Conservation (phyloP, 768 basidiomycete species). For the Russula virescens region DNA sequence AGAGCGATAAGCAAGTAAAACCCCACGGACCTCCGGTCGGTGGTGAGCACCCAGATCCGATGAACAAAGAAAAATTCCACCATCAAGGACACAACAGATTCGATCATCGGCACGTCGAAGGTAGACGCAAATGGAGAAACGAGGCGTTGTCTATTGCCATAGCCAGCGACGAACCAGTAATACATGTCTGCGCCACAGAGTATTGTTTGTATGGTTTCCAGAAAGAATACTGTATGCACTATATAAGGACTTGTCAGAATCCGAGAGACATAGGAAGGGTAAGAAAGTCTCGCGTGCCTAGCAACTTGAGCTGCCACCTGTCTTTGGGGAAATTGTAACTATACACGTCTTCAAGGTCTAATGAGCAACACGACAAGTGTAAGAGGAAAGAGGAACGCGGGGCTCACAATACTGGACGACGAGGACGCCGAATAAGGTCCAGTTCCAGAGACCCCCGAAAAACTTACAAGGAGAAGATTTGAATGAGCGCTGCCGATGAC, state of each 20-base stretch:
- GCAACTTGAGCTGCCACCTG: neutral
- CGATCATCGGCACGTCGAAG: conserved; percentile 14
- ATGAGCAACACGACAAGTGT: neutral
- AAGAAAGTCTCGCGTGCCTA: neutral
- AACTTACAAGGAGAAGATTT: neutral
- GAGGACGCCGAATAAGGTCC: conserved; percentile 28
- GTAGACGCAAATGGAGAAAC: conserved; percentile 20
- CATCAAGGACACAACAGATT: neutral
- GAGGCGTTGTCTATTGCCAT: conserved; percentile 28
- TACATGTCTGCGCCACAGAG: conserved; percentile 28
- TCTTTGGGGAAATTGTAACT: conserved; percentile 7
- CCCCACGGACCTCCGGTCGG: neutral
- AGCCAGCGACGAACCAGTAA: conserved; percentile 30
- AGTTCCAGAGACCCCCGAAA: conserved; percentile 25
- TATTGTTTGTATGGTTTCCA: conserved; percentile 27
- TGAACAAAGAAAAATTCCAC: conserved; percentile 9
- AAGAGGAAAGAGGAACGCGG: too few relatives aligned
- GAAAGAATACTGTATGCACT: conserved; percentile 28
- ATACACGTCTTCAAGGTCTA: conserved; percentile 9
- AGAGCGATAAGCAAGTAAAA: neutral
- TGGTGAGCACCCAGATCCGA: conserved; percentile 6
- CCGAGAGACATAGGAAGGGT: neutral
- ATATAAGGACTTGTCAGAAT: neutral
- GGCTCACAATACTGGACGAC: conserved; percentile 29
- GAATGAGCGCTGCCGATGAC: neutral